A percentile compares a stretch with the other conserved stretches of the same genome.
Conservation (phyloP, 1,284 basidiomycete genomes). For the Apiotrichum akiyoshidainum region DNA sequence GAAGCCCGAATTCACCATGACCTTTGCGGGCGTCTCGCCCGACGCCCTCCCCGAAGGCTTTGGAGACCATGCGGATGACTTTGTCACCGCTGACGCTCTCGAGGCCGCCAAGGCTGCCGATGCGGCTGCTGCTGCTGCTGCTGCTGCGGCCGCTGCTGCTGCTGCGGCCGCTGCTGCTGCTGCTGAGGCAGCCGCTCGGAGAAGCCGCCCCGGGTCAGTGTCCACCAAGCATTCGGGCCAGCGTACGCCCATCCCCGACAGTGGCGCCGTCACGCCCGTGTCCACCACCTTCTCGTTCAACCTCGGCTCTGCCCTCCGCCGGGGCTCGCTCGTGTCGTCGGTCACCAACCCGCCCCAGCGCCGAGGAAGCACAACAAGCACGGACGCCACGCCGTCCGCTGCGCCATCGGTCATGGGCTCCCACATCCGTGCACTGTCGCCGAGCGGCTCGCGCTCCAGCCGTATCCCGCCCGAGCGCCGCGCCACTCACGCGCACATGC, state of each 20-base stretch:
- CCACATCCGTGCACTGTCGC: background rate
- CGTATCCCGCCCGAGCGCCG: conserved; percentile 1
- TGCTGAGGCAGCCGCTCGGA: too few species aligned
- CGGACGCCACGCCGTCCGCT: background rate
- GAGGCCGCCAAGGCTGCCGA: conserved; percentile 6
- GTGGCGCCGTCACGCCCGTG: background rate
- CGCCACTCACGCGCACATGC: background rate
- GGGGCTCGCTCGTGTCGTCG: too few species aligned
- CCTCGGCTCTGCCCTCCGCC: too few species aligned
- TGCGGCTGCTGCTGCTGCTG: background rate
- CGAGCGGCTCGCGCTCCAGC: background rate
- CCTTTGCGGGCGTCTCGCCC: conserved; percentile 15
- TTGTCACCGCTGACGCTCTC: conserved; percentile 12
- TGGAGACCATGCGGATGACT: conserved; percentile 13
- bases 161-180: background rate
- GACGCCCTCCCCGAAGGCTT: conserved; percentile 15
- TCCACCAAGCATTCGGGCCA: too few species aligned
- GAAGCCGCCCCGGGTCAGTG: too few species aligned
- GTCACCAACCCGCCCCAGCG: too few species aligned
- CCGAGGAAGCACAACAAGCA: too few species aligned
- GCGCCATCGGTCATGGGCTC: too few species aligned
- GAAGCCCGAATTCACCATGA: conserved; percentile 5
- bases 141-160: conserved; percentile 1
- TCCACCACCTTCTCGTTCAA: too few species aligned
- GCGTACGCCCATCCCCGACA: background rate